Evolutionary conservation across 768 basidiomycete species (phyloP), one percentile per base, ranked within the genome.

Genomic region (Phylloporus sp.): DNA sequence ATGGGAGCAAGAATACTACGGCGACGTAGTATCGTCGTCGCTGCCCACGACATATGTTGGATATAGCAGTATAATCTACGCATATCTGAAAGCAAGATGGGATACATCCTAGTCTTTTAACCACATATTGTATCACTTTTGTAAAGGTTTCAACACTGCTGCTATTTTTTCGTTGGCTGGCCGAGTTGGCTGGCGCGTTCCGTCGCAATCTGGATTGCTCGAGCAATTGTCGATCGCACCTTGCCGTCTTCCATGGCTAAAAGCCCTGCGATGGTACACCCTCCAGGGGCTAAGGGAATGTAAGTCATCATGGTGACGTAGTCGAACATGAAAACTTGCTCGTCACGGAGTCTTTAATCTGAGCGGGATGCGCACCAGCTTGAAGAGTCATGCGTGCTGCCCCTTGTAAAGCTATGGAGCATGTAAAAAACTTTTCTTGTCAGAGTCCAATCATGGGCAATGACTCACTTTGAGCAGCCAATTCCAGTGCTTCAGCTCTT

Each of bases 201-300:
- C 0, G 97, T 92, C 1, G 97, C 97, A 10, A 91, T 78, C 68
- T 99, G 95, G 47, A 99, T 97, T 6, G 88, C 87, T 45, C 97
- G 79, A 16, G 97, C 95, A 64, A 99, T 94, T 0, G 95, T 97
- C 0, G 91, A 94, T 20, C 97, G 80, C 15, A 99, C 87, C 59
- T 82, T 76, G 0, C 95, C 95, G 58, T 99, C 97, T 69, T 99
- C 97, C 67, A 99, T 78, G 0, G 91, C 86, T 18, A 99, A 74
- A 24, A 99, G 73, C n/a, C 97, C 97, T 3, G 97, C 97, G 58
- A 99, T 98, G 0, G 97, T 99, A 62, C 94, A 97, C 41, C 97
- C 97, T 50, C 95, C 97, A 0, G 97, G 97, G 34, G 97, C 95
- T 97, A 55, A 42, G 29, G 49, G n/a, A 24, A 16, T 47, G 7